Conservation (phyloP, 2,329 filamentous ascomycete species). For the Knoxdaviesia capensis region DNA sequence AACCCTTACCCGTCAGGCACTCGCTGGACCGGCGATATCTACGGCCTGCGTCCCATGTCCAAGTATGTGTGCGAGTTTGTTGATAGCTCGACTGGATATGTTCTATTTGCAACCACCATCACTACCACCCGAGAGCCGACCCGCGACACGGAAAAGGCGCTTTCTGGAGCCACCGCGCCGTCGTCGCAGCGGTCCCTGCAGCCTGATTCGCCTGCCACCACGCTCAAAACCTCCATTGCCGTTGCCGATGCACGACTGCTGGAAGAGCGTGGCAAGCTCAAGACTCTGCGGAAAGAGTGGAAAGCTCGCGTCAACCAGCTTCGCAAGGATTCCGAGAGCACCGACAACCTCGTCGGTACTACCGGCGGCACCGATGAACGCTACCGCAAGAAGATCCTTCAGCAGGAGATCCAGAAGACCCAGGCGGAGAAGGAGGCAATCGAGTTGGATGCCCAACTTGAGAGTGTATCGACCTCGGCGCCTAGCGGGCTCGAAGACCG, state of each 20-base stretch:
- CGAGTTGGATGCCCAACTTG: slow-evolving; percentile 30
- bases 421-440: slow-evolving; percentile 37
- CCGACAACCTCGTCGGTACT: slow-evolving; percentile 44
- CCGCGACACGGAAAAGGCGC: slow-evolving; percentile 13
- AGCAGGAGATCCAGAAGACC: slow-evolving; percentile 54
- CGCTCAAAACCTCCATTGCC: slow-evolving; percentile 55
- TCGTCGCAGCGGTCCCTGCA: slow-evolving; percentile 37
- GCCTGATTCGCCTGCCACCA: slow-evolving; percentile 58
- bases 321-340: slow-evolving; percentile 54
- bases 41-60: slow-evolving; percentile 46
- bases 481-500: slow-evolving; percentile 40
- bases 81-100: slow-evolving; percentile 39
- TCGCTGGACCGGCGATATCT: slow-evolving; percentile 53
- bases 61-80: slow-evolving; percentile 68
- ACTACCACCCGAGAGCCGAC: slow-evolving; percentile 37
- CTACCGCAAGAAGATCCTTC: slow-evolving; percentile 52
- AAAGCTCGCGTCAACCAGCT: slow-evolving; percentile 45
- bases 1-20: slow-evolving; percentile 19
- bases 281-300: slow-evolving; percentile 54
- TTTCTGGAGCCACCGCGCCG: slow-evolving; percentile 9
- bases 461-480: slow-evolving; percentile 43
- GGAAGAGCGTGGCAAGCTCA: slow-evolving; percentile 49
- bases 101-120: slow-evolving; percentile 53
- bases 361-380: slow-evolving; percentile 58
- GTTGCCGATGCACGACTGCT: slow-evolving; percentile 49